Conservation (phyloP, 345 rosid genomes). For the Boechera divaricarpa region DNA sequence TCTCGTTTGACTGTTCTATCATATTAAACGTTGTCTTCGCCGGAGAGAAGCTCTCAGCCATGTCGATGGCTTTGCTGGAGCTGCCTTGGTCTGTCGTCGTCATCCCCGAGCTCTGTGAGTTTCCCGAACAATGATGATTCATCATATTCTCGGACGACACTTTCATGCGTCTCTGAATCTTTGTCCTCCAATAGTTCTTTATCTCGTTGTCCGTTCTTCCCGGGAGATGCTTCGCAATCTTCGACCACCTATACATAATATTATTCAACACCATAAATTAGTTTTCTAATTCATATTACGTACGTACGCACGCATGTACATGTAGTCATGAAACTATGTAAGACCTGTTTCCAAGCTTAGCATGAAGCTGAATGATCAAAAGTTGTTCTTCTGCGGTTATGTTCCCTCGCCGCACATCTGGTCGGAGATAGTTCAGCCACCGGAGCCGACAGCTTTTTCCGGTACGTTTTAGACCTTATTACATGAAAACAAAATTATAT, state of each 20-base stretch:
- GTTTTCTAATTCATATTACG: background rate
- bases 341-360: slow-evolving; percentile 48
- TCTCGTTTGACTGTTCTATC: slow-evolving; percentile 54
- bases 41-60: slow-evolving; percentile 31
- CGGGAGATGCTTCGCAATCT: slow-evolving; percentile 93
- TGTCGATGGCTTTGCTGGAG: slow-evolving; percentile 30
- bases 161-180: slow-evolving; percentile 85
- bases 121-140: slow-evolving; percentile 25
- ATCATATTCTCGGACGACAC: background rate
- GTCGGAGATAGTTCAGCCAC: slow-evolving; percentile 48
- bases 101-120: slow-evolving; percentile 15
- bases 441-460: slow-evolving; percentile 85
- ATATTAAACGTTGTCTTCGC: slow-evolving; percentile 24
- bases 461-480: slow-evolving; percentile 64
- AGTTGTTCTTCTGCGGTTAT: slow-evolving; percentile 42
- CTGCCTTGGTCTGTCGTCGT: slow-evolving; percentile 32
- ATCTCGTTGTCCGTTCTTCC: slow-evolving; percentile 99
- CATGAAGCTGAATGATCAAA: slow-evolving; percentile 44
- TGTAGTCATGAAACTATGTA: slow-evolving; percentile 8
- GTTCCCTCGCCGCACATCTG: slow-evolving; percentile 47
- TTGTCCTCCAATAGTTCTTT: slow-evolving; percentile 94
- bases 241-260: slow-evolving; percentile 66
- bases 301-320: background rate
- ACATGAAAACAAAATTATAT: background rate
- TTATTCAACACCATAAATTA: background rate